Percentiles rank a stretch among this genome's conserved stretches.
These are phyloP conservation scores for Alternaria burnsii DNA, from an alignment of 2,329 filamentous ascomycete species.

Conservation along the genomic window DNA sequence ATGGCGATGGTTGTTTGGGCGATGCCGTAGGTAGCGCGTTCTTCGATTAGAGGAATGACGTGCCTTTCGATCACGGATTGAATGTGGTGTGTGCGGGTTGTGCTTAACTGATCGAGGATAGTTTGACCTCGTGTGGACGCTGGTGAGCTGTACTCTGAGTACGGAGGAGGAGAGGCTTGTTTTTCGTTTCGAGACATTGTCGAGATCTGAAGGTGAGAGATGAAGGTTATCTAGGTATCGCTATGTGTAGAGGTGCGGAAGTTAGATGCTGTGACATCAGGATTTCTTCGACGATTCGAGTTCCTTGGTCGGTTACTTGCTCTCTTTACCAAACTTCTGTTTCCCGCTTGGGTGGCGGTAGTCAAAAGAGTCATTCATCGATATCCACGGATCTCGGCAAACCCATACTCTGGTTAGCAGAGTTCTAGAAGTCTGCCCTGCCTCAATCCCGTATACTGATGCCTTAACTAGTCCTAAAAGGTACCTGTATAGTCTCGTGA, in stretches of 20 bases:
- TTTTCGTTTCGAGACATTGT: slow-evolving; percentile 23
- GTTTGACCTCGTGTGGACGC: slow-evolving; percentile 37
- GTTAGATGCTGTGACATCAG: not conserved
- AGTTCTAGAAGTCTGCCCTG: slow-evolving; percentile 3
- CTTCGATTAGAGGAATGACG: slow-evolving; percentile 54
- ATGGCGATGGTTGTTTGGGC: slow-evolving; percentile 56
- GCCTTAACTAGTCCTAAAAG: slow-evolving; percentile 13
- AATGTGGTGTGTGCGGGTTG: slow-evolving; percentile 53
- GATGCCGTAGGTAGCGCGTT: slow-evolving; percentile 53
- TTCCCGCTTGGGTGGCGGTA: slow-evolving; percentile 2
- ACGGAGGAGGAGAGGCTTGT: slow-evolving; percentile 12
- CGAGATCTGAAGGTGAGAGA: not conserved
- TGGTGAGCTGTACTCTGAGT: slow-evolving; percentile 24
- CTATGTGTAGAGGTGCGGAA: not conserved
- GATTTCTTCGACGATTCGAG: not conserved
- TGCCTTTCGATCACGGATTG: slow-evolving; percentile 49
- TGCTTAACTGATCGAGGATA: slow-evolving; percentile 49
- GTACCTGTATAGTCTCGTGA: slow-evolving; percentile 17
- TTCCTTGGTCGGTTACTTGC: not conserved
- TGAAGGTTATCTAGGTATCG: not conserved
- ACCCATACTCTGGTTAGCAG: slow-evolving; percentile 4
- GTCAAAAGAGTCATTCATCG: not conserved
- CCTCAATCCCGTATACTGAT: slow-evolving; percentile 20
- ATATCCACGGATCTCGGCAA: slow-evolving; percentile 12
- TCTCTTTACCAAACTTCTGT: not conserved